Evolutionary conservation across 257 asterid genomes (phyloP).

Genomic region (Lithospermum erythrorhizon): DNA sequence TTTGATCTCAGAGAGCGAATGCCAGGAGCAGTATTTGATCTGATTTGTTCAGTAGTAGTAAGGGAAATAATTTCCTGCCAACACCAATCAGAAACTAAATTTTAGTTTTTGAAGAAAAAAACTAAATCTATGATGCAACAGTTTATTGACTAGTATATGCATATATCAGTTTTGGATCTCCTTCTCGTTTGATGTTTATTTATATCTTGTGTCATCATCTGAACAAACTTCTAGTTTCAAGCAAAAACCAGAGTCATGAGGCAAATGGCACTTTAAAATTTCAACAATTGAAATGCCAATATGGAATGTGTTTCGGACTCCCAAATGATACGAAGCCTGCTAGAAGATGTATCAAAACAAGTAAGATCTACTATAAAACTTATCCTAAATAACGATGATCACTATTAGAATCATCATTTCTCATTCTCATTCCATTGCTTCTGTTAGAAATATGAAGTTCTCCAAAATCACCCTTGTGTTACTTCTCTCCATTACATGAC

Average conservation of each 20-base stretch:
- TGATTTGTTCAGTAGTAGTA: slow-evolving; percentile 44
- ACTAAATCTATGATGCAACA: slow-evolving; percentile 6
- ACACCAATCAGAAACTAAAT: slow-evolving; percentile 13
- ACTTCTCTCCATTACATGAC: slow-evolving; percentile 64
- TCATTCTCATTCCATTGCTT: slow-evolving; percentile 3
- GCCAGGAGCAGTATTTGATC: slow-evolving; percentile 43
- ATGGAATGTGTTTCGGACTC: neutral
- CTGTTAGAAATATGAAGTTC: neutral
- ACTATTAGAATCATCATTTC: neutral
- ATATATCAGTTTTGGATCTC: neutral
- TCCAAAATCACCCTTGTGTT: slow-evolving; percentile 44
- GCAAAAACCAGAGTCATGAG: neutral
- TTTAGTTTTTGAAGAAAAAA: slow-evolving; percentile 12
- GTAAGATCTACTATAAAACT: neutral
- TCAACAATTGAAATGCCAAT: neutral
- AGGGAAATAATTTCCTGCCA: slow-evolving; percentile 41
- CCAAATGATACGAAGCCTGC: neutral
- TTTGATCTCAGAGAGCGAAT: slow-evolving; percentile 68
- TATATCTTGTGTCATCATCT: neutral
- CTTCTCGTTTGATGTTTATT: neutral
- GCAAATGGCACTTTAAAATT: neutral
- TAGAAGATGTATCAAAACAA: neutral
- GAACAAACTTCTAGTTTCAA: neutral
- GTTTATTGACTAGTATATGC: neutral
- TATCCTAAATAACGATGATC: neutral